Conservation (phyloP, 371 early-diverging fungal genomes). For the Mucor plumbeus region DNA sequence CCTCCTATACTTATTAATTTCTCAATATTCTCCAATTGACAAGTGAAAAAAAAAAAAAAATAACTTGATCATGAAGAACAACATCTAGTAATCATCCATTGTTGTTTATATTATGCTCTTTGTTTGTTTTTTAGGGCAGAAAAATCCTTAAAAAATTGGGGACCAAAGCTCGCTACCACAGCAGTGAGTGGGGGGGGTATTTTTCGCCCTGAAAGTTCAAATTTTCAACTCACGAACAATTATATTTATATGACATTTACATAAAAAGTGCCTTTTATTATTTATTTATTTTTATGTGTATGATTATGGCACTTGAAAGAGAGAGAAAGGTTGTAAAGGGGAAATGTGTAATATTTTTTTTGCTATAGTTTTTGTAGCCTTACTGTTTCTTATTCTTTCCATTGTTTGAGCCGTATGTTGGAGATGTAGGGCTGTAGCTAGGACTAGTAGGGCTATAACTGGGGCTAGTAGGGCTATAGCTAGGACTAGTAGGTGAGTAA, state of each 20-base stretch:
- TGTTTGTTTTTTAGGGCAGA: too few species aligned
- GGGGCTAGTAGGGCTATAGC: conserved; percentile 65
- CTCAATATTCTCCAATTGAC: too few species aligned
- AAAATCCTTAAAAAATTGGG: too few species aligned
- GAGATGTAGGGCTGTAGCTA: conserved; percentile 60
- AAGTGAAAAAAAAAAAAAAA: too few species aligned
- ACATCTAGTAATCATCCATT: too few species aligned
- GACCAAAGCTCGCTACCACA: too few species aligned
- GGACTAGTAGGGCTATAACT: conserved; percentile 67
- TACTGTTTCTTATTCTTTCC: conserved; percentile 9
- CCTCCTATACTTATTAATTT: too few species aligned
- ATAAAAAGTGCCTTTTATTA: background rate
- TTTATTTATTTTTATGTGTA: conserved; percentile 6
- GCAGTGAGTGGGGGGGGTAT: too few species aligned
- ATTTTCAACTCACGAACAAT: background rate
- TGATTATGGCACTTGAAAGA: background rate
- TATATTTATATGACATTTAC: background rate
- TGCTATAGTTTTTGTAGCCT: background rate
- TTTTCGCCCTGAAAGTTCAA: background rate
- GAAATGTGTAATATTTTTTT: background rate
- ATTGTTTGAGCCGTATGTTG: conserved; percentile 59
- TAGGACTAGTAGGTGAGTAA: conserved; percentile 81
- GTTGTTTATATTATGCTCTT: too few species aligned
- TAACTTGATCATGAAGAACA: too few species aligned
- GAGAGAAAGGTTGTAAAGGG: background rate